Percentiles rank a stretch among this genome's conserved stretches.
phyloP scores from a whole-genome alignment of 495 filamentous ascomycete genomes.

The Cercophora scortea region DNA sequence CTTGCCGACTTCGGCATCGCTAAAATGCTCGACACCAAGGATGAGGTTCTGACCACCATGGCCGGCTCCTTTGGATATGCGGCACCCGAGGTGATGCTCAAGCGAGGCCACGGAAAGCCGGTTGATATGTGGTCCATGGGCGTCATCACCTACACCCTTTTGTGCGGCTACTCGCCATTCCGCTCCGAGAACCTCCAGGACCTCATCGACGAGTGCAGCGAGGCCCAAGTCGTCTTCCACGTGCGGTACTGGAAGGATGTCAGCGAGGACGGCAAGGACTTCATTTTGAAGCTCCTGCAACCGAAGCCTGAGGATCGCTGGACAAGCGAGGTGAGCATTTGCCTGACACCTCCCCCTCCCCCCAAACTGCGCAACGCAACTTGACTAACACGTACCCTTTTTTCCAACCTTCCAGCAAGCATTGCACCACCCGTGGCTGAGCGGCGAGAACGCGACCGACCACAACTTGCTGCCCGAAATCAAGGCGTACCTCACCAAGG shows the following conservation, averaged over 20 bases:
- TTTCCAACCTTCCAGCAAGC: slow-evolving; percentile 47
- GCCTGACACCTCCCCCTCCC: neutral
- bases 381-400: slow-evolving; percentile 7
- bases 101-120: slow-evolving; percentile 95
- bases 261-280: slow-evolving; percentile 90
- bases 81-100: slow-evolving; percentile 96
- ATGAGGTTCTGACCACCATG: slow-evolving; percentile 95
- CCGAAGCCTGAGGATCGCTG: slow-evolving; percentile 69
- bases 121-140: slow-evolving; percentile 99
- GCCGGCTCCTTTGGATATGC: slow-evolving; percentile 98
- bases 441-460: slow-evolving; percentile 80
- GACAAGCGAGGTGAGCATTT: slow-evolving; percentile 57
- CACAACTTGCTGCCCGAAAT: slow-evolving; percentile 97
- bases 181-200: slow-evolving; percentile 88
- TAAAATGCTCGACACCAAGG: slow-evolving; percentile 88
- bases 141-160: slow-evolving; percentile 98
- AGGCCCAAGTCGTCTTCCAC: slow-evolving; percentile 89
- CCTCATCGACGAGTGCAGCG: slow-evolving; percentile 89
- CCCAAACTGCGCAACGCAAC: neutral
- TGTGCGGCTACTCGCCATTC: slow-evolving; percentile 98
- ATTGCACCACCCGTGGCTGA: slow-evolving; percentile 82
- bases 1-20: slow-evolving; percentile 98
- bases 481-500: slow-evolving; percentile 84
- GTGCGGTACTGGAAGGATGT: slow-evolving; percentile 98
- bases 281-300: slow-evolving; percentile 77